Evolutionary conservation across 306 rosid species (phyloP), one percentile per base, ranked within the genome.

Genomic region (Mimosa pudica): DNA sequence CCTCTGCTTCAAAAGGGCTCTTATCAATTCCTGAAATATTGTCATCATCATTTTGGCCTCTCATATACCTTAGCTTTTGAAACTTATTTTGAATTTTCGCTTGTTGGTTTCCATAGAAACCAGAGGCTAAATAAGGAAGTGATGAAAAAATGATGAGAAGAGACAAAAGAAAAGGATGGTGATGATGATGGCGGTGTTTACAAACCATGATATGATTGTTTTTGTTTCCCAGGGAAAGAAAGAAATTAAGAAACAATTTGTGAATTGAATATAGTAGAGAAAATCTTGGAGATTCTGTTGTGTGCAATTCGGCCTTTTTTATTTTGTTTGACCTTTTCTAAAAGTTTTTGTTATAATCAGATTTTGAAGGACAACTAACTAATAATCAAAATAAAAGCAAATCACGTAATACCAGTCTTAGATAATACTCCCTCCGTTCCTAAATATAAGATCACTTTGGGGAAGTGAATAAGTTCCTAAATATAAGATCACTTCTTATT

Each of bases 71-170:
- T 18, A 82, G 24, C 55, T 48, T 82, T 78, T 70, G 83, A 3
- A 82, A 74, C 49, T 16, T 65, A 18, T 33, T 58, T 0, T 88
- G 61, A 0, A 74, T 74, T 66, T 79, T 74, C 5, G 77, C 75
- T 68, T 85, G 84, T 46, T 33, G 70, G 36, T 51, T 84, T 14
- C 87, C 89, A 44, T 78, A 84, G 24, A 55, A 55, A 77, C 41
- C 69, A 60, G 18, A 79, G 69, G 5, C 49, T 49, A 79, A 0
- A 16, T 14, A 68, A 72, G 66, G 72, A n/a, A 55, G 30, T 6
- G 54, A 69, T 6, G 35, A 74, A 2, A 68, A 32, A 58, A 61
- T 32, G 13, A 20, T 57, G 38, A 83, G 44, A 62, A 79, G 9
- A 41, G 55, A 30, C 9, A 61, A 69, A 68, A 74, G 61, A 83